Evolutionary conservation across 176 grass and related monocot species (phyloP).

Genomic region (Saccharum spontaneum): DNA sequence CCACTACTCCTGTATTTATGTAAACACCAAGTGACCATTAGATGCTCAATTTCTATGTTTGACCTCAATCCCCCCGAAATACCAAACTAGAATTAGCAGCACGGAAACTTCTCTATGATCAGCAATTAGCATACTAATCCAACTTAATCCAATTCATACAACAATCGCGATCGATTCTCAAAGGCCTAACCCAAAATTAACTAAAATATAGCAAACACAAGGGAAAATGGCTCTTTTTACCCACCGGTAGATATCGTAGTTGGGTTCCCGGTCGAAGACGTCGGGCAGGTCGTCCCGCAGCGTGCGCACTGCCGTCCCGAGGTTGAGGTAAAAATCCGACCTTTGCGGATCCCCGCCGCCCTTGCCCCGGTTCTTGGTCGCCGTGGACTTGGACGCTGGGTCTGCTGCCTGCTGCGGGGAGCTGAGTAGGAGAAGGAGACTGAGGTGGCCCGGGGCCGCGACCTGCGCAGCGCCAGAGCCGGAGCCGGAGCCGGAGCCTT

Average conservation of each 20-base stretch:
- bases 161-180: neutral
- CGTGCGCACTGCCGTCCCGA: conserved; percentile 83
- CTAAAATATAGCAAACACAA: neutral
- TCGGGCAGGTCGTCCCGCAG: conserved; percentile 86
- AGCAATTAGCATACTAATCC: neutral
- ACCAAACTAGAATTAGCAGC: neutral
- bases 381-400: conserved; percentile 33
- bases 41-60: conserved; percentile 6
- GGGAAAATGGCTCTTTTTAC: neutral
- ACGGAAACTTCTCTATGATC: neutral
- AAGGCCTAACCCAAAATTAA: neutral
- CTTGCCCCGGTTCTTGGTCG: conserved; percentile 29
- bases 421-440: conserved; percentile 39
- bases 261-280: conserved; percentile 74
- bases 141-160: neutral
- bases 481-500: conserved; percentile 9
- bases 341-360: conserved; percentile 48
- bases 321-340: conserved; percentile 94
- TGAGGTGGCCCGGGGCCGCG: conserved; percentile 28
- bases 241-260: conserved; percentile 94
- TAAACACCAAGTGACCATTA: neutral
- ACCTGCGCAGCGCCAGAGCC: conserved; percentile 19
- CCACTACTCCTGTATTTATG: neutral
- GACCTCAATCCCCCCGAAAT: neutral
- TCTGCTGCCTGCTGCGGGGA: conserved; percentile 46